Base-by-base conservation (phyloP, 2,329 filamentous ascomycete species). In the Paracoccidioides brasiliensis region DNA sequence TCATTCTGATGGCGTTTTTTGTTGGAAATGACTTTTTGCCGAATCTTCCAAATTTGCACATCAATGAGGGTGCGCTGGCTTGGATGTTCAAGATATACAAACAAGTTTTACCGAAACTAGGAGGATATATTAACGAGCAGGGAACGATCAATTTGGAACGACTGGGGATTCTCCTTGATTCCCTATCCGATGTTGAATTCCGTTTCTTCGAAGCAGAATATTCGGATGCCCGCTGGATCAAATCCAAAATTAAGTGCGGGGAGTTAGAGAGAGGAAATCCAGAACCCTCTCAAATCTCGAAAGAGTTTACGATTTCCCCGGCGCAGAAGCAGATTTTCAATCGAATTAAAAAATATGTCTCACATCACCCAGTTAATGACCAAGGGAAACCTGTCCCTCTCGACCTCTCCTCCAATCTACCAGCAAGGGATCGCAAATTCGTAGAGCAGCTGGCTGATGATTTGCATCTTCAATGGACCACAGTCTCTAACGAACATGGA, bases 1-100 rank as follows among this genome's bases (percentile, higher is more conserved):
- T 98, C 72, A 97, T 98, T 68, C 81, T 98, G 58, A 96, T 98
- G 90, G 91, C 90, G 50, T 98, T 98, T 76, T 98, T 98, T 71
- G 89, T 98, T 65, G 93, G 93, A 68, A 98, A 98, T 72, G 93
- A 98, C 80, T 98, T 98, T 75, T 80, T 98, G 70, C 93, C 93
- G 3, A 96, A 98, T 72, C 78, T 98, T 57, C 94, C 94, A 4
- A 88, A 94, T 66, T 74, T 98, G 61, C 93, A 98, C 72, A 98
- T 98, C 72, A 98, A 98, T 71, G 94, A 98, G 72, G 94, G 93
- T 61, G 93, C 94, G 28, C 76, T 98, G 70, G 88, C 91, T 30
- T 85, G 93, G 67, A 98, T 98, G 93, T 98, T 98, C 71, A 86
- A 86, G 67, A 83, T 95, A 58, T 98, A 98, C 78, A 97, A 97